Percentiles rank a stretch among this genome's conserved stretches.
These are phyloP conservation scores for Salix arbutifolia DNA, from an alignment of 345 rosid genomes.

Conservation along the genomic window DNA sequence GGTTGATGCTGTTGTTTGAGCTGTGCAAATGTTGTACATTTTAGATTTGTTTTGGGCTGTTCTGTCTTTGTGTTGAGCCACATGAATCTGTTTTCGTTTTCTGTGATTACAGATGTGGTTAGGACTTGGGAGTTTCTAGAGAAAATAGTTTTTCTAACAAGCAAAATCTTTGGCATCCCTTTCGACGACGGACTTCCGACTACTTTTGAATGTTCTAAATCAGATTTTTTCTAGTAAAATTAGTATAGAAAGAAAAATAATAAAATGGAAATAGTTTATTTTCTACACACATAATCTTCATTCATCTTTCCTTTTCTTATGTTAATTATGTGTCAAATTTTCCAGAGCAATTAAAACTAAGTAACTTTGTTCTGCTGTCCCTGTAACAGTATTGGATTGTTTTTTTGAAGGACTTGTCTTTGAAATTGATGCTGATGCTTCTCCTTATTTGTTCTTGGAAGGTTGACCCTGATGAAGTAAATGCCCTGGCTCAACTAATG, in stretches of 20 bases:
- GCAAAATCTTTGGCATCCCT: background rate
- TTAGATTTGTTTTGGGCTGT: background rate
- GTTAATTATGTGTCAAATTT: background rate
- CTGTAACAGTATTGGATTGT: background rate
- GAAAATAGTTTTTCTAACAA: background rate
- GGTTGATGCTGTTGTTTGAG: background rate
- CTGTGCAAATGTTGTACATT: background rate
- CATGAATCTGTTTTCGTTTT: no score
- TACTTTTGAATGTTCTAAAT: background rate
- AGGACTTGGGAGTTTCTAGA: background rate
- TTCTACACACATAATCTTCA: background rate
- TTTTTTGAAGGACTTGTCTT: background rate
- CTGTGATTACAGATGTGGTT: background rate
- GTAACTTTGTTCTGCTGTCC: background rate
- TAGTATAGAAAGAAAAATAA: background rate
- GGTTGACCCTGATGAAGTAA: conserved; percentile 98
- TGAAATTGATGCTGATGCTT: background rate
- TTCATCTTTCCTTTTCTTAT: background rate
- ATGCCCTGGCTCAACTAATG: conserved; percentile 95
- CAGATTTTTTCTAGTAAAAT: background rate
- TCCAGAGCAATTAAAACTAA: background rate
- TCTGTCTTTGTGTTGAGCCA: background rate
- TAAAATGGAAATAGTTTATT: no score
- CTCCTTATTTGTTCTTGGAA: conserved; percentile 19
- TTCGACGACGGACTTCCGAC: background rate